Evolutionary conservation across 2,329 filamentous ascomycete species (phyloP).

Genomic region (Exophiala bonariae): DNA sequence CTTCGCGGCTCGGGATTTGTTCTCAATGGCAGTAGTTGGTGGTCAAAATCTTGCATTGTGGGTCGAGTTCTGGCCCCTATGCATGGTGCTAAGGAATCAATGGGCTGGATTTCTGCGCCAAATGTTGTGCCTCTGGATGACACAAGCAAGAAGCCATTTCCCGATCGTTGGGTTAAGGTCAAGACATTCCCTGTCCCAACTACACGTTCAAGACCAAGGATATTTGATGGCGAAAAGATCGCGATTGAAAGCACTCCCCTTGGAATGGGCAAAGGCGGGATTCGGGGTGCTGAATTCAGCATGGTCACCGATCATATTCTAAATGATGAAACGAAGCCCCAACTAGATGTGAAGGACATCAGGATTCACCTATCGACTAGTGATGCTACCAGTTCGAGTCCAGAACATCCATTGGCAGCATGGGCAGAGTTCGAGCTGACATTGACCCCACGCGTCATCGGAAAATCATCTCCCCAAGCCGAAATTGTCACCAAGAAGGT

Average conservation of each 20-base stretch:
- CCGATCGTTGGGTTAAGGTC: constrained; percentile 53
- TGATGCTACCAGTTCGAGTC: constrained; percentile 12
- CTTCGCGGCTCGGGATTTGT: constrained; percentile 52
- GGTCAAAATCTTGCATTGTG: constrained; percentile 58
- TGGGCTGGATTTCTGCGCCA: constrained; percentile 55
- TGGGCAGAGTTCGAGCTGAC: constrained; percentile 21
- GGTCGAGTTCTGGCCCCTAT: constrained; percentile 52
- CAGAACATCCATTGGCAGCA: constrained; percentile 21
- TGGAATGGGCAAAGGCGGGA: constrained; percentile 36
- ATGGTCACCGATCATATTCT: constrained; percentile 36
- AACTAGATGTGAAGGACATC: constrained; percentile 27
- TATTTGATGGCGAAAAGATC: constrained; percentile 43
- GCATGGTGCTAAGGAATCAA: constrained; percentile 48
- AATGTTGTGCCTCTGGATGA: constrained; percentile 39
- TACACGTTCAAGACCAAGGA: constrained; percentile 37
- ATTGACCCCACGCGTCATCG: constrained; percentile 22
- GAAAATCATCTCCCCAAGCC: constrained; percentile 28
- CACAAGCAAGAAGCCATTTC: constrained; percentile 28
- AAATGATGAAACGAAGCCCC: constrained; percentile 9
- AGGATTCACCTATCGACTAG: constrained; percentile 28
- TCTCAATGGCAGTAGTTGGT: constrained; percentile 50
- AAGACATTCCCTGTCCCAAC: constrained; percentile 38
- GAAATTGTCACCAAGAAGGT: constrained; percentile 30
- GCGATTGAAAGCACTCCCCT: constrained; percentile 41
- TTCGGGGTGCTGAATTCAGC: constrained; percentile 39